Conservation (phyloP, 768 basidiomycete species). For the Amanita inopinata region DNA sequence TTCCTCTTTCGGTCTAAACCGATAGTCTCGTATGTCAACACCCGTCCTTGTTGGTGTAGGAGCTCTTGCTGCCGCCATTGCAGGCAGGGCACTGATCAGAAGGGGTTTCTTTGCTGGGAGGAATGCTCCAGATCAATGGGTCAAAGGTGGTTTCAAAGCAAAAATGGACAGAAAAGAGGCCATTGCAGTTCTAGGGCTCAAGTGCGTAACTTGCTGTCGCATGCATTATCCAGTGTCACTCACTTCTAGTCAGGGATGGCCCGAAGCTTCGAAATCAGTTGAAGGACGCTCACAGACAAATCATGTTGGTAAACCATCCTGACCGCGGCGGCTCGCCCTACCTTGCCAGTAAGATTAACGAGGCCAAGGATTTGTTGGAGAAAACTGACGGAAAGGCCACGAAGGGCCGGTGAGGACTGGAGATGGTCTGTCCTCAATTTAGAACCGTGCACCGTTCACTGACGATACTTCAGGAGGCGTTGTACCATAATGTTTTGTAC, state of each 20-base stretch:
- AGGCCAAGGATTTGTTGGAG: constrained; percentile 89
- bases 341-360: constrained; percentile 96
- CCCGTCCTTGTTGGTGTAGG: constrained; percentile 69
- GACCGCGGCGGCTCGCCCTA: constrained; percentile 99
- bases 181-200: constrained; percentile 81
- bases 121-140: constrained; percentile 73
- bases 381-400: constrained; percentile 50
- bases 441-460: not conserved
- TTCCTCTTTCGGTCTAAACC: too few relatives aligned
- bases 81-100: constrained; percentile 62
- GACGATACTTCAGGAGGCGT: not conserved
- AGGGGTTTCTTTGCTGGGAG: constrained; percentile 49
- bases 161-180: constrained; percentile 98
- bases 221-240: constrained; percentile 3
- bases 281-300: constrained; percentile 92
- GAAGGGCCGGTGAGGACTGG: constrained; percentile 17
- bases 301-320: constrained; percentile 98
- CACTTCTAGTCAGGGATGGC: constrained; percentile 54
- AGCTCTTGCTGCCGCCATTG: constrained; percentile 66
- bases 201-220: constrained; percentile 43
- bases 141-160: constrained; percentile 85
- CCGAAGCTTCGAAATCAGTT: constrained; percentile 63
- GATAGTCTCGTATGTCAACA: constrained; percentile 85
- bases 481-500: constrained; percentile 7
- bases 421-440: not conserved